phyloP scores from a whole-genome alignment of 1,284 basidiomycete species.

The Cryptococcus sp. region DNA sequence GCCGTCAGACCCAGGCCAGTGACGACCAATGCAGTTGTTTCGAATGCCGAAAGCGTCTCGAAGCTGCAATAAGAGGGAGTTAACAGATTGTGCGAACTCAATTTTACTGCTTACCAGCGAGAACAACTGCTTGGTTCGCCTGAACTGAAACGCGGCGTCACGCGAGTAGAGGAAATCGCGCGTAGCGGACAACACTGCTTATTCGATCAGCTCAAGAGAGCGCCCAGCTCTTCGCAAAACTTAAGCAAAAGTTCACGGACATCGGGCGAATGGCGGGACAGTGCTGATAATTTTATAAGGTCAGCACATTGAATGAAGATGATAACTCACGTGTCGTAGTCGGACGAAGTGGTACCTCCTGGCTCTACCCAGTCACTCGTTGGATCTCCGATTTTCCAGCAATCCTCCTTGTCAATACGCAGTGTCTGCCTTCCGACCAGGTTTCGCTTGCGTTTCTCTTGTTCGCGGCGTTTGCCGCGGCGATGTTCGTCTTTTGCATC shows the following conservation, averaged over 20 bases:
- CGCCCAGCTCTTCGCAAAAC: not conserved
- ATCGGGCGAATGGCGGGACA: slow-evolving; percentile 35
- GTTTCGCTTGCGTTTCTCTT: not conserved
- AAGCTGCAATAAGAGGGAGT: slow-evolving; percentile 19
- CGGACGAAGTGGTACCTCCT: slow-evolving; percentile 16
- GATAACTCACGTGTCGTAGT: slow-evolving; percentile 30
- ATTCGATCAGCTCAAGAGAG: too few species aligned
- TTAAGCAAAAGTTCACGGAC: slow-evolving; percentile 18
- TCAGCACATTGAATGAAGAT: too few species aligned
- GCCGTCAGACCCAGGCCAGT: slow-evolving; percentile 34
- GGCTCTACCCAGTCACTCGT: slow-evolving; percentile 33
- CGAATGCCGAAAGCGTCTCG: slow-evolving; percentile 32
- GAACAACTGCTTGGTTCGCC: slow-evolving; percentile 27
- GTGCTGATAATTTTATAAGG: slow-evolving; percentile 10
- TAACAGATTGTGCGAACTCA: not conserved
- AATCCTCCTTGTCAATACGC: slow-evolving; percentile 21
- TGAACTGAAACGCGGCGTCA: slow-evolving; percentile 24
- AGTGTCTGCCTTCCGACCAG: slow-evolving; percentile 3
- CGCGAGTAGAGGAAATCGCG: slow-evolving; percentile 39
- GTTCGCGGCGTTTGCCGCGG: not conserved
- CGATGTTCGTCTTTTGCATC: not conserved
- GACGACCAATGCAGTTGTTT: slow-evolving; percentile 20
- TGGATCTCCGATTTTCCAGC: slow-evolving; percentile 36
- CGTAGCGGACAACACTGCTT: slow-evolving; percentile 34
- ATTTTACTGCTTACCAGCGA: slow-evolving; percentile 10